Evolutionary conservation across 768 basidiomycete species (phyloP).

Genomic region (Mycena indigotica): DNA sequence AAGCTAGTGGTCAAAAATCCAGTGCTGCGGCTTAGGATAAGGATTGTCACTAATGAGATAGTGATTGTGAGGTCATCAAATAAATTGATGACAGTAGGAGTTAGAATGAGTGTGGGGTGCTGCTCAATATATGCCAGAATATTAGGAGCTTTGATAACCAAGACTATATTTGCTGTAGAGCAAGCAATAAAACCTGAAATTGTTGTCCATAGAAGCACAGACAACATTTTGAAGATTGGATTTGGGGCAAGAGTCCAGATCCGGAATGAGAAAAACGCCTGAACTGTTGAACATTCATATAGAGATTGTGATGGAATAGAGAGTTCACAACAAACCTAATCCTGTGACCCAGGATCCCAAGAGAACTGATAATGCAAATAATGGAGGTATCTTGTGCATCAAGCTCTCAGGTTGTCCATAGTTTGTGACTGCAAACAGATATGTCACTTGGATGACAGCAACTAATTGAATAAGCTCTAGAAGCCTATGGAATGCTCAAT

Average conservation of each 20-base stretch:
- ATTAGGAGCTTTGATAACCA: not conserved
- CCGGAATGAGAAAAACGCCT: constrained; percentile 3
- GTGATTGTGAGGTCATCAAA: not conserved
- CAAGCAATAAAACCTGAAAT: not conserved
- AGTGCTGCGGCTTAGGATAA: not conserved
- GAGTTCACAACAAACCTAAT: no score
- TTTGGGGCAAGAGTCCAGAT: not conserved
- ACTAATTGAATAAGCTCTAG: no score
- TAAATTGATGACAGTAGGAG: not conserved
- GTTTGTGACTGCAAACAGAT: no score
- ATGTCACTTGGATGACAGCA: no score
- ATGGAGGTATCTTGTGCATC: no score
- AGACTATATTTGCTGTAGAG: not conserved
- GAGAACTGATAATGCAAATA: no score
- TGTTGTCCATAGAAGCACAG: not conserved
- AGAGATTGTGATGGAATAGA: no score
- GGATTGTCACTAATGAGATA: not conserved
- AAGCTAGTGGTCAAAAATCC: not conserved
- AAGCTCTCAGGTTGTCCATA: no score
- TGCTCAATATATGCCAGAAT: not conserved
- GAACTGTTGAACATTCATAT: no score
- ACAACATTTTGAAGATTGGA: not conserved
- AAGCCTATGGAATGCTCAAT: no score
- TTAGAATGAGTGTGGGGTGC: not conserved
- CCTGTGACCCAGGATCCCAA: no score